Evolutionary conservation across 768 basidiomycete species (phyloP).

Genomic region (Baorangia bicolor): DNA sequence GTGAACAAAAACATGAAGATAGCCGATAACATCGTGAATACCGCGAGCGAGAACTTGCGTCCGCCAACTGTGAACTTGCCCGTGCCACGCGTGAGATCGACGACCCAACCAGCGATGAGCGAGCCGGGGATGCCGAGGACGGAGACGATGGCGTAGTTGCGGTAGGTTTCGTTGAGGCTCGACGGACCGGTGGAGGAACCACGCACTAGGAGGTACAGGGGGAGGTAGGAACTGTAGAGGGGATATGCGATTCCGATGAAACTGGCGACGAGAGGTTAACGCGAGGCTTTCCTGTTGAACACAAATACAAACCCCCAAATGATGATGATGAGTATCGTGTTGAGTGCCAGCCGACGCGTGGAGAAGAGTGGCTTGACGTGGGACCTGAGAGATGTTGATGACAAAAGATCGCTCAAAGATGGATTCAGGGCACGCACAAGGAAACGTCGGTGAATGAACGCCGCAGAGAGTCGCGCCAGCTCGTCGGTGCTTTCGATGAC

Average conservation of each 20-base stretch:
- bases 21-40: slow-evolving; percentile 44
- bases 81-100: slow-evolving; percentile 41
- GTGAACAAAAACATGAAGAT: slow-evolving; percentile 54
- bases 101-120: slow-evolving; percentile 43
- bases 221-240: slow-evolving; percentile 51
- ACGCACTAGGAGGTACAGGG: slow-evolving; percentile 43
- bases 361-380: slow-evolving; percentile 52
- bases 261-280: slow-evolving; percentile 20
- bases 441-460: slow-evolving; percentile 40
- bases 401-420: neutral
- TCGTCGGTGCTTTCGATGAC: slow-evolving; percentile 8
- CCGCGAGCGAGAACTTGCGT: slow-evolving; percentile 46
- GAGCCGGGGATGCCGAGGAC: slow-evolving; percentile 48
- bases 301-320: slow-evolving; percentile 46
- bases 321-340: slow-evolving; percentile 47
- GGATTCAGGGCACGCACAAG: slow-evolving; percentile 31
- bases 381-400: slow-evolving; percentile 30
- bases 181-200: slow-evolving; percentile 25
- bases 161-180: slow-evolving; percentile 37
- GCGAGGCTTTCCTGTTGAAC: neutral
- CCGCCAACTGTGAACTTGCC: slow-evolving; percentile 40
- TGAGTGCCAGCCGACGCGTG: slow-evolving; percentile 41
- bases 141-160: slow-evolving; percentile 51
- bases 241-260: slow-evolving; percentile 55
- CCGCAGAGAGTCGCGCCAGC: slow-evolving; percentile 29